phyloP scores from a whole-genome alignment of 2,329 filamentous ascomycete genomes.

The Aspergillus intermedius region DNA sequence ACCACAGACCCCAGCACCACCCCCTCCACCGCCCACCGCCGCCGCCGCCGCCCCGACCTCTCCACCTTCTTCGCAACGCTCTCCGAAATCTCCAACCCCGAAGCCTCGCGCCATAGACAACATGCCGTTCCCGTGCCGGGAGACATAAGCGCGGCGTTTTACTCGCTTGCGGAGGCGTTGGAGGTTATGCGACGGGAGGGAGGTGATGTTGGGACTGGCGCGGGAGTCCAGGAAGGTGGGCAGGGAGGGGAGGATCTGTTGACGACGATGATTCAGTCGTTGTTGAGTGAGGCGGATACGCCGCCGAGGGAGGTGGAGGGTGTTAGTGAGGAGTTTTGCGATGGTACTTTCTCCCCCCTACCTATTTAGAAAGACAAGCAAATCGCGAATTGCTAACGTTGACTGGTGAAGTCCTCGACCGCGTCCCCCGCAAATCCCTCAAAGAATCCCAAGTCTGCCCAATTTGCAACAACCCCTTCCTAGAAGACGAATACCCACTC shows the following conservation, averaged over 20 bases:
- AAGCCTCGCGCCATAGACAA: conserved; percentile 46
- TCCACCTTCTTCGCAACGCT: conserved; percentile 60
- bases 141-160: conserved; percentile 55
- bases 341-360: conserved; percentile 30
- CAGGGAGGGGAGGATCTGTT: conserved; percentile 39
- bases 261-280: conserved; percentile 48
- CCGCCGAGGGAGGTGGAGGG: conserved; percentile 57
- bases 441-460: conserved; percentile 50
- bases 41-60: conserved; percentile 54
- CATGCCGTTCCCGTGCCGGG: conserved; percentile 55
- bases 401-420: conserved; percentile 44
- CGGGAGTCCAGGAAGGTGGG: conserved; percentile 25
- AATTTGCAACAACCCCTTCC: conserved; percentile 55
- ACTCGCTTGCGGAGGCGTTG: conserved; percentile 55
- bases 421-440: conserved; percentile 51
- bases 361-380: not conserved
- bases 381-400: conserved; percentile 1
- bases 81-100: conserved; percentile 47
- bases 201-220: conserved; percentile 8
- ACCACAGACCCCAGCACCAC: conserved; percentile 26
- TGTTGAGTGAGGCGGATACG: conserved; percentile 51
- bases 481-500: conserved; percentile 59
- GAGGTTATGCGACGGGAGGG: conserved; percentile 50
- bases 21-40: conserved; percentile 21
- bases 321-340: conserved; percentile 55